phyloP scores from a whole-genome alignment of 192 early-diverging fungal species.

The Backusella morwellensis region DNA sequence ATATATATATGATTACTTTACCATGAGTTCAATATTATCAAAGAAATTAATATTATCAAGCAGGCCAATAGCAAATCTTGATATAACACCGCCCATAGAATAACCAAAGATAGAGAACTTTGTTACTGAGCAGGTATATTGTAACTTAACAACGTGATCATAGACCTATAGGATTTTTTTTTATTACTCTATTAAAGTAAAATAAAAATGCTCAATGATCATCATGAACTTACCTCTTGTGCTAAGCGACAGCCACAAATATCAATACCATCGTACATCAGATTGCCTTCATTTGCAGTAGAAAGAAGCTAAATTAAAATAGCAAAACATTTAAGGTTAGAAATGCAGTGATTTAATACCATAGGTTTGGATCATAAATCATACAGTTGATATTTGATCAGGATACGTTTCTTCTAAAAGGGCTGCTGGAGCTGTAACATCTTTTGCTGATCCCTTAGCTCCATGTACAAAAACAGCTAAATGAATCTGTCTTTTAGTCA shows the following conservation, averaged over 20 bases:
- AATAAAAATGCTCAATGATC: background rate
- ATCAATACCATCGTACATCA: background rate
- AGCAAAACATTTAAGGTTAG: background rate
- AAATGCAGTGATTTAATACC: background rate
- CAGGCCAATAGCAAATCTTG: background rate
- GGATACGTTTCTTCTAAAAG: background rate
- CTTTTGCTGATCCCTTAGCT: background rate
- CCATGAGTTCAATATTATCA: background rate
- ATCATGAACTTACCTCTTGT: background rate
- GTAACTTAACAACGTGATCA: background rate
- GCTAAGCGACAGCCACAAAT: background rate
- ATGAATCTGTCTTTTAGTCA: background rate
- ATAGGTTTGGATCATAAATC: background rate
- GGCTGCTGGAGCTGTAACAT: background rate
- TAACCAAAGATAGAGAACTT: background rate
- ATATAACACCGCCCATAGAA: background rate
- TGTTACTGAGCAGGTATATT: background rate
- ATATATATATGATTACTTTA: background rate
- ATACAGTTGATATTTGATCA: background rate
- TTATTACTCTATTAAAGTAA: background rate
- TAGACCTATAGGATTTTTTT: background rate
- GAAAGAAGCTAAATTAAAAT: background rate
- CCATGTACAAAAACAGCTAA: constrained; percentile 8
- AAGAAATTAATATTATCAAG: background rate
- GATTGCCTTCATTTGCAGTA: background rate